Evolutionary conservation across 169 alveolate genomes (phyloP).

Genomic region (Plasmodium adleri): DNA sequence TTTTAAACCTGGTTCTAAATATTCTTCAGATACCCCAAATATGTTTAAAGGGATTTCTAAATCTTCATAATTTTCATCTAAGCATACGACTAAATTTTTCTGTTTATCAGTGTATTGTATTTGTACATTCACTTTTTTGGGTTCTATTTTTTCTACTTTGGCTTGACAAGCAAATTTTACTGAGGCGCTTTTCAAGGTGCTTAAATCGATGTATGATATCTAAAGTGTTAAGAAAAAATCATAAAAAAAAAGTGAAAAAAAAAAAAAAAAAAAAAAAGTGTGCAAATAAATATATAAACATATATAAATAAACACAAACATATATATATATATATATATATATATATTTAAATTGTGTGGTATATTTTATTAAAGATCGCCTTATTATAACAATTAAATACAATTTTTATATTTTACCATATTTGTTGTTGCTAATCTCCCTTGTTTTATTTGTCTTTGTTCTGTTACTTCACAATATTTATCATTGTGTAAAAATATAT

Average conservation of each 20-base stretch:
- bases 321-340: neutral
- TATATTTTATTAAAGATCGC: neutral
- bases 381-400: neutral
- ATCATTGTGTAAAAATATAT: constrained; percentile 57
- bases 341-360: neutral
- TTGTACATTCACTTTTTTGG: constrained; percentile 40
- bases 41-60: constrained; percentile 42
- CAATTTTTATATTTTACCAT: constrained; percentile 24
- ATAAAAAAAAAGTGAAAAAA: neutral
- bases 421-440: constrained; percentile 64
- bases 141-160: constrained; percentile 71
- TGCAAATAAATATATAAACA: neutral
- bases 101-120: constrained; percentile 74
- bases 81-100: constrained; percentile 63
- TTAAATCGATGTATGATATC: constrained; percentile 56
- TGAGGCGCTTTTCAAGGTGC: constrained; percentile 63
- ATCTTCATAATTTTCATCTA: constrained; percentile 74
- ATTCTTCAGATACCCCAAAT: constrained; percentile 64
- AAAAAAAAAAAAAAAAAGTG: constrained; percentile 1
- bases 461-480: constrained; percentile 75
- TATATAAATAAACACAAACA: neutral
- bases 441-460: constrained; percentile 73
- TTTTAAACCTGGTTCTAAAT: constrained; percentile 63
- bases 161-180: constrained; percentile 70
- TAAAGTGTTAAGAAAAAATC: neutral